phyloP scores from a whole-genome alignment of 1,284 basidiomycete genomes.

The Cryptococcus wingfieldii region DNA sequence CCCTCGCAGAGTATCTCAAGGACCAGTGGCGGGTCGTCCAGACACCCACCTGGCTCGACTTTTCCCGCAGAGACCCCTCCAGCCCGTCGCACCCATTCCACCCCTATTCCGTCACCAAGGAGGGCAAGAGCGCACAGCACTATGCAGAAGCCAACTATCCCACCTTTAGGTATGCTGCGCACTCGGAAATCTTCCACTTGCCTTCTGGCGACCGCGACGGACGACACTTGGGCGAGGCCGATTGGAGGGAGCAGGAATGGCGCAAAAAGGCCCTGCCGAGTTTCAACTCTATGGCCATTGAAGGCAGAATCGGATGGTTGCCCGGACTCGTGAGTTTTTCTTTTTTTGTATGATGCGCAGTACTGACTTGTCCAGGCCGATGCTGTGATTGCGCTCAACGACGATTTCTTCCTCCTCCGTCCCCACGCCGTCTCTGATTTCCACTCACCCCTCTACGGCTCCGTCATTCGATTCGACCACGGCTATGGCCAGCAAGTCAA shows the following conservation, averaged over 20 bases:
- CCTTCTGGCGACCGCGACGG: slow-evolving; percentile 26
- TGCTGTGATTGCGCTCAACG: slow-evolving; percentile 39
- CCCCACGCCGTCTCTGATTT: slow-evolving; percentile 41
- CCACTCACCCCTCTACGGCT: slow-evolving; percentile 42
- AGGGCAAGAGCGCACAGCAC: slow-evolving; percentile 4
- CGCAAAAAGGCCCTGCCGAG: slow-evolving; percentile 35
- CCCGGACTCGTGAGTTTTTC: slow-evolving; percentile 30
- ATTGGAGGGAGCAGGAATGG: slow-evolving; percentile 36
- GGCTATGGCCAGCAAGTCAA: slow-evolving; percentile 37
- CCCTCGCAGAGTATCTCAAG: slow-evolving; percentile 10
- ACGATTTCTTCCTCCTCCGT: slow-evolving; percentile 43
- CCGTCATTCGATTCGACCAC: slow-evolving; percentile 41
- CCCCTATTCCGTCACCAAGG: slow-evolving; percentile 12
- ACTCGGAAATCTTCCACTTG: slow-evolving; percentile 44
- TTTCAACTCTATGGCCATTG: slow-evolving; percentile 48
- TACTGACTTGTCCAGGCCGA: slow-evolving; percentile 19
- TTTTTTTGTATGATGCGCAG: not conserved
- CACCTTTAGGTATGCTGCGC: slow-evolving; percentile 32
- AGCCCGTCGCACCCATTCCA: slow-evolving; percentile 32
- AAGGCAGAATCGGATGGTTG: slow-evolving; percentile 40
- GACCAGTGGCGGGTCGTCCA: slow-evolving; percentile 37
- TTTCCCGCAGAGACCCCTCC: slow-evolving; percentile 28
- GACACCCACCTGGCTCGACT: slow-evolving; percentile 43
- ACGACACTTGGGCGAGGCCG: slow-evolving; percentile 18
- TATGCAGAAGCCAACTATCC: slow-evolving; percentile 20